These are phyloP conservation scores for Mucor circinelloides DNA, from an alignment of 371 early-diverging fungal species.

Conservation along the genomic window DNA sequence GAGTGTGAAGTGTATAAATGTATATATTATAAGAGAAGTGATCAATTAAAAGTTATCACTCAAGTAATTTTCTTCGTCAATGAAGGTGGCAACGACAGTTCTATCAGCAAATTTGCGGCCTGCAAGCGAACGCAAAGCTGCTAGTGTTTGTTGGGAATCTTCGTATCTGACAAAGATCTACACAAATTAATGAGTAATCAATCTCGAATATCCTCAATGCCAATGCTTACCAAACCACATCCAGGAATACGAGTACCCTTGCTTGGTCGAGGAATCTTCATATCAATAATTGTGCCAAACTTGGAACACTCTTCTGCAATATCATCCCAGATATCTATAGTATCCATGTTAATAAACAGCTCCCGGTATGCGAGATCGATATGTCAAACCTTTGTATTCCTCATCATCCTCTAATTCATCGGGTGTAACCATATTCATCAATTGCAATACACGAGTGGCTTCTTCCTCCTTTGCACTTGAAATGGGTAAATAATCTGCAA, in stretches of 20 bases:
- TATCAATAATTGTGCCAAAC: conserved; percentile 79
- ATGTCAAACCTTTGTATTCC: conserved; percentile 77
- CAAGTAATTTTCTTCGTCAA: conserved; percentile 69
- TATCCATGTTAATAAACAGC: neutral
- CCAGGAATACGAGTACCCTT: conserved; percentile 61
- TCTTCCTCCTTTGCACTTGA: conserved; percentile 56
- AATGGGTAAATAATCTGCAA: conserved; percentile 26
- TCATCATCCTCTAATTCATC: conserved; percentile 88
- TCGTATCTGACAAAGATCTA: conserved; percentile 88
- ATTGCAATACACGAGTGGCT: conserved; percentile 78
- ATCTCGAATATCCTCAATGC: neutral
- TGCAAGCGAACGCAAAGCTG: conserved; percentile 84
- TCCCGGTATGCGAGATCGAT: neutral
- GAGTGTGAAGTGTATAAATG: neutral
- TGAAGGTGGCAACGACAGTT: conserved; percentile 90
- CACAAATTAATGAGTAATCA: neutral
- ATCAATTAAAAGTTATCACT: conserved; percentile 62
- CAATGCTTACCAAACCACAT: conserved; percentile 79
- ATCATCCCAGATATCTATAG: conserved; percentile 88
- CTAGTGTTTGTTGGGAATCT: conserved; percentile 57
- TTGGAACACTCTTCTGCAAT: conserved; percentile 88
- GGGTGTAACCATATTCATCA: conserved; percentile 94
- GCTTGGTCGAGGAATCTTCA: conserved; percentile 86
- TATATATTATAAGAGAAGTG: neutral
- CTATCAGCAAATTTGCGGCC: conserved; percentile 94